These are phyloP conservation scores for Starmerella sirachaensis DNA, from an alignment of 805 yeast genomes.

Conservation along the genomic window DNA sequence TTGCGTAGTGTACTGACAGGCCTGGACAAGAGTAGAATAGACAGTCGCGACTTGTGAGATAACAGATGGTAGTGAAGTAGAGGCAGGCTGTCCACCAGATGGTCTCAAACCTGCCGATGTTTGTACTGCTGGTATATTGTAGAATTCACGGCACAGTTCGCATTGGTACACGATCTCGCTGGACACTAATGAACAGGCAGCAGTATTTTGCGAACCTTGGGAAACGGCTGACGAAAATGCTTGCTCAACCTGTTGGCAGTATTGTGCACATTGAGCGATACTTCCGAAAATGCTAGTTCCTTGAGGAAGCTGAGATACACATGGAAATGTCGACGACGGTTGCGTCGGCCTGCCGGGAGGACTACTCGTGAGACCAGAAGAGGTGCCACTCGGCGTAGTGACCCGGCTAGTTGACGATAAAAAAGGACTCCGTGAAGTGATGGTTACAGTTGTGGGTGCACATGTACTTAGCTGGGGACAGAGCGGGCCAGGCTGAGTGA, in stretches of 20 bases:
- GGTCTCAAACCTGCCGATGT: constrained; percentile 4
- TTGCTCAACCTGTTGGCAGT: constrained; percentile 12
- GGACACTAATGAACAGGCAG: no score
- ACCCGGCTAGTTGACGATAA: constrained; percentile 31
- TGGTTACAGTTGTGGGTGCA: constrained; percentile 15
- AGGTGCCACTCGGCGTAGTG: constrained; percentile 29
- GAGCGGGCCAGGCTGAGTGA: constrained; percentile 11
- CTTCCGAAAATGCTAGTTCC: constrained; percentile 12
- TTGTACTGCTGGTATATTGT: constrained; percentile 7
- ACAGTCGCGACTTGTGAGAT: constrained; percentile 9
- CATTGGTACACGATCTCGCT: constrained; percentile 13
- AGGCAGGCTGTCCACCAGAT: constrained; percentile 9
- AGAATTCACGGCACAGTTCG: constrained; percentile 17
- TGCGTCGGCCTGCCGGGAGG: constrained; percentile 24
- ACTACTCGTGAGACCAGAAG: constrained; percentile 29
- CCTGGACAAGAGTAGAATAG: constrained; percentile 6
- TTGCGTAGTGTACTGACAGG: constrained; percentile 10
- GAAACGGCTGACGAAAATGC: constrained; percentile 3
- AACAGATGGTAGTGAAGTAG: constrained; percentile 4
- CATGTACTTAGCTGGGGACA: constrained; percentile 9
- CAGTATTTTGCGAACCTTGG: no score
- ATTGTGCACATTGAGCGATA: constrained; percentile 9
- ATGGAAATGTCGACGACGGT: constrained; percentile 13
- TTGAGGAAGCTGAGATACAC: constrained; percentile 12
- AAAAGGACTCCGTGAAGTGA: constrained; percentile 24